Base-by-base conservation (phyloP, 495 filamentous ascomycete species). In the Podospora conica region DNA sequence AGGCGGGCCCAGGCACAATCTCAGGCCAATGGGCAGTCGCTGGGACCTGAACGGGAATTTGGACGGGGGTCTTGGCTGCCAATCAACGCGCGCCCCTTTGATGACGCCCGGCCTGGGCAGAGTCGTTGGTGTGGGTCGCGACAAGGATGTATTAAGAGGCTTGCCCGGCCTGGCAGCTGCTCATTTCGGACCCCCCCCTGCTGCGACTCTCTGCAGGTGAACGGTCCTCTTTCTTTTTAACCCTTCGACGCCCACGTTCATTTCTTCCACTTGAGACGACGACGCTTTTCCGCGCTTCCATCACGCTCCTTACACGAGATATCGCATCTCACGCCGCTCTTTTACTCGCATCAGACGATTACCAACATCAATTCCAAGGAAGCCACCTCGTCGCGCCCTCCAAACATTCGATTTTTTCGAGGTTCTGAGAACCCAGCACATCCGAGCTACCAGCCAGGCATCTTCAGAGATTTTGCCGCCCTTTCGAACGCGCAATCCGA, bases 261-360 rank as follows among this genome's bases (percentile, higher is more conserved):
- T 53, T 20, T 18, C 61, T 60, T 53, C 62, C 67, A 53, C 55
- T 55, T 67, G 53, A 24, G 60, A 28, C 60, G 61, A 67, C 69
- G 65, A 65, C 74, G 69, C 71, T 58, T 23, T 64, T 69, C 73
- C 67, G 69, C 68, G 68, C 67, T 70, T 68, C 65, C 70, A 68
- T 69, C 70, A n/a, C 74, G 66, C 66, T 75, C 74, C 55, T 74
- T 75, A 68, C n/a, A n/a, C 40, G 73, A 75, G 74, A 74, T 76
- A 70, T 70, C 61, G 68, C 65, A 73, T 76, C 74, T 76, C 74
- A 63, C 62, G 69, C 66, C 73, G 67, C 69, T 75, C 74, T 22
- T 76, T 75, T 48, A 48, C 40, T 48, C 40, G 40, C 40, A 48
- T 48, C 40, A 48, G 15, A n/a, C 40, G 40, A 48, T 48, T 48